These are phyloP conservation scores for Hemisphaericaspora xylofermentans DNA, from an alignment of 1,139 yeast genomes.

Conservation along the genomic window DNA sequence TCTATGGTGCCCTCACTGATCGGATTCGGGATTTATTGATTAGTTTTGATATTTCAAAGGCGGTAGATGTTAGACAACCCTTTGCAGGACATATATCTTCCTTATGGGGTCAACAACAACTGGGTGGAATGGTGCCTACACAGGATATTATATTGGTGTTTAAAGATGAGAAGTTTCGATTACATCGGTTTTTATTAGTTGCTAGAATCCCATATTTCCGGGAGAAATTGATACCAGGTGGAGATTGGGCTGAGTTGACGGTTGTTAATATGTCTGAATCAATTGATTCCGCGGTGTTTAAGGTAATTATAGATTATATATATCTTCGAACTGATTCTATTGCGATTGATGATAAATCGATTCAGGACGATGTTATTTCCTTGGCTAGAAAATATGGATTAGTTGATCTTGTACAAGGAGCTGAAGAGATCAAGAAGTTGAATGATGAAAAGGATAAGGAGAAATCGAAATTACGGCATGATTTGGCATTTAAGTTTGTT, in stretches of 20 bases:
- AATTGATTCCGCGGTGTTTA: constrained; percentile 28
- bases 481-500: constrained; percentile 43
- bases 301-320: constrained; percentile 47
- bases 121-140: constrained; percentile 23
- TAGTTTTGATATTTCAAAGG: constrained; percentile 65
- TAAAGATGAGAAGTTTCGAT: constrained; percentile 17
- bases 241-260: constrained; percentile 24
- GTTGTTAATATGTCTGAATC: constrained; percentile 24
- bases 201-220: constrained; percentile 36
- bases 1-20: constrained; percentile 76
- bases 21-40: constrained; percentile 57
- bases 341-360: constrained; percentile 26
- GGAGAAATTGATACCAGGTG: constrained; percentile 21
- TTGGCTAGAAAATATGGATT: constrained; percentile 38
- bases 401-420: constrained; percentile 32
- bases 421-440: constrained; percentile 20
- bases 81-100: constrained; percentile 69
- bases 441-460: constrained; percentile 26
- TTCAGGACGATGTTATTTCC: constrained; percentile 24
- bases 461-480: constrained; percentile 43
- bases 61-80: constrained; percentile 68
- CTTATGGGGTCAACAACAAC: constrained; percentile 34
- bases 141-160: constrained; percentile 40
- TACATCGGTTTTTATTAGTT: constrained; percentile 42
- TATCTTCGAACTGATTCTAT: constrained; percentile 43